phyloP scores from a whole-genome alignment of 176 grass and related monocot genomes.

The Oryza rufipogon region DNA sequence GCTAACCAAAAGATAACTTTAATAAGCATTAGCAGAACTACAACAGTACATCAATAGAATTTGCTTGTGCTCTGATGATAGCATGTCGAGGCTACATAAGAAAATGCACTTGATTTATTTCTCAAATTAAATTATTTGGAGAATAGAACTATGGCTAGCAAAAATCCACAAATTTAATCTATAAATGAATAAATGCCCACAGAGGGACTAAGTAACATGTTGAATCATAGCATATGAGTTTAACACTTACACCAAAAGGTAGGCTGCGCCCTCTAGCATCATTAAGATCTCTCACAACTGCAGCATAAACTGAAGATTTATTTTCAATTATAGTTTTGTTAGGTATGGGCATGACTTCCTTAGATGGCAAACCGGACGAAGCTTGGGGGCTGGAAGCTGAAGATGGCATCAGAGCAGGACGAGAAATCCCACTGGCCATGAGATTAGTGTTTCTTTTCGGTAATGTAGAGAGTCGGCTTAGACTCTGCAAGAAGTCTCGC shows the following conservation, averaged over 20 bases:
- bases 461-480: conserved; percentile 88
- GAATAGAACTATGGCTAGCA: conserved; percentile 27
- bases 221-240: conserved; percentile 34
- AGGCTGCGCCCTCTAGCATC: conserved; percentile 79
- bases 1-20: conserved; percentile 61
- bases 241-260: conserved; percentile 70
- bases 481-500: conserved; percentile 84
- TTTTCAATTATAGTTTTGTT: conserved; percentile 90
- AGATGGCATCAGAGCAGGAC: conserved; percentile 52
- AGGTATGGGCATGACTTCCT: conserved; percentile 68
- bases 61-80: neutral
- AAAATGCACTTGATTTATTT: neutral
- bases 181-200: neutral
- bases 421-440: conserved; percentile 47
- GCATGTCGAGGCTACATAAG: conserved; percentile 16
- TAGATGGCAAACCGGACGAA: conserved; percentile 49
- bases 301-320: conserved; percentile 90
- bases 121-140: conserved; percentile 26
- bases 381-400: conserved; percentile 65
- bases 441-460: conserved; percentile 79
- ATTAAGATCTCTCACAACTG: conserved; percentile 73
- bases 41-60: neutral
- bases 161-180: conserved; percentile 16
- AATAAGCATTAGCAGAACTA: conserved; percentile 30
- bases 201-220: neutral